Evolutionary conservation across 2,329 filamentous ascomycete genomes (phyloP).

Genomic region (Pyrenophora seminiperda): DNA sequence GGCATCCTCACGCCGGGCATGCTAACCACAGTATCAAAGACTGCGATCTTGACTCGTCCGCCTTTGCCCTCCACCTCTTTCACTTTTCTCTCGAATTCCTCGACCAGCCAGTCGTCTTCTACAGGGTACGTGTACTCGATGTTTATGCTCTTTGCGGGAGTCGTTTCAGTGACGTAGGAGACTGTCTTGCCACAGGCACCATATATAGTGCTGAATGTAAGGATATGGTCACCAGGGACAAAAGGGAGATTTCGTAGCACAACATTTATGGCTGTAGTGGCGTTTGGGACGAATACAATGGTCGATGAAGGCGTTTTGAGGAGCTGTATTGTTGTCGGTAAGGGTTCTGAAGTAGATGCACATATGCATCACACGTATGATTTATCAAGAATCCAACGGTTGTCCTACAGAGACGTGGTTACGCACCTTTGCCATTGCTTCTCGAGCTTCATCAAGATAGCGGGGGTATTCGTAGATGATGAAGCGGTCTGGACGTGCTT

Average conservation of each 20-base stretch:
- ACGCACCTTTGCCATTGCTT: slow-evolving; percentile 55
- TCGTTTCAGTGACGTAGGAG: slow-evolving; percentile 73
- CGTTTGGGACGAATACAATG: slow-evolving; percentile 80
- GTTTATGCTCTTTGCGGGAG: slow-evolving; percentile 55
- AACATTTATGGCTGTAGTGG: slow-evolving; percentile 77
- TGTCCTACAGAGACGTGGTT: background rate
- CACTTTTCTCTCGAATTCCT: slow-evolving; percentile 65
- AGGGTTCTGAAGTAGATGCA: background rate
- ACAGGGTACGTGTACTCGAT: slow-evolving; percentile 72
- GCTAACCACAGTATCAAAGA: slow-evolving; percentile 82
- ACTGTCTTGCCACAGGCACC: slow-evolving; percentile 76
- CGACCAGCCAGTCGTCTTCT: slow-evolving; percentile 69
- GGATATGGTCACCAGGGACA: slow-evolving; percentile 72
- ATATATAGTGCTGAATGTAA: slow-evolving; percentile 82
- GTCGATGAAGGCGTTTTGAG: slow-evolving; percentile 69
- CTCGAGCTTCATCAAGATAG: slow-evolving; percentile 68
- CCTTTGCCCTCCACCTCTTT: slow-evolving; percentile 59
- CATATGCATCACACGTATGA: too few relatives aligned
- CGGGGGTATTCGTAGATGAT: slow-evolving; percentile 70
- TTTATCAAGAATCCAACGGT: too few relatives aligned
- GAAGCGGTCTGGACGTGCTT: slow-evolving; percentile 75
- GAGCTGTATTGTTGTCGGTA: slow-evolving; percentile 45
- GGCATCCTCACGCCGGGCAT: slow-evolving; percentile 80
- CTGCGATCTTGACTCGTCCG: slow-evolving; percentile 67
- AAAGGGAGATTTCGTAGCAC: slow-evolving; percentile 77